phyloP scores from a whole-genome alignment of 2,329 filamentous ascomycete species.

The Echinosphaeria canescens region DNA sequence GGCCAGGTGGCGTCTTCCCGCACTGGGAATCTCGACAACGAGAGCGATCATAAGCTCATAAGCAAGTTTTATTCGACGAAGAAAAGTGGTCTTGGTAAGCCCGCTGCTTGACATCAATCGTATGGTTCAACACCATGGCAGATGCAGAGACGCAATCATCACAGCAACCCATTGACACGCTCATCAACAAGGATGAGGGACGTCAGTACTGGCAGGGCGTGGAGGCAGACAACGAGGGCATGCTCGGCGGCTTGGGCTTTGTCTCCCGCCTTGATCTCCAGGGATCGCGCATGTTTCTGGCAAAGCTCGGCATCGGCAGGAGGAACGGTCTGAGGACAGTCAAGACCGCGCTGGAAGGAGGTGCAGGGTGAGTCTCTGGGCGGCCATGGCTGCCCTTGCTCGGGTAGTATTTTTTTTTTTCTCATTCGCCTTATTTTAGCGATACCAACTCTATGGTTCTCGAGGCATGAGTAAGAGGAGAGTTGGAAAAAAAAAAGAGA shows the following conservation, averaged over 20 bases:
- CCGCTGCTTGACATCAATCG: too few species aligned
- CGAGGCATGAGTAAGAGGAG: too few species aligned
- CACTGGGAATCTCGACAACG: too few species aligned
- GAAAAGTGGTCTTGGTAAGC: too few species aligned
- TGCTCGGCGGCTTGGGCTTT: slow-evolving; percentile 52
- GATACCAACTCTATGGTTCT: too few species aligned
- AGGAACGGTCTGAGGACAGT: slow-evolving; percentile 11
- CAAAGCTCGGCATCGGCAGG: slow-evolving; percentile 34
- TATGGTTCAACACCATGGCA: too few species aligned
- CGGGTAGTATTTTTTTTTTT: neutral
- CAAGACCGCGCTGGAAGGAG: slow-evolving; percentile 14
- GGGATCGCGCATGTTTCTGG: slow-evolving; percentile 47
- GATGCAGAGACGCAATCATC: too few species aligned
- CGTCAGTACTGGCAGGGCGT: slow-evolving; percentile 23
- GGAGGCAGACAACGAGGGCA: slow-evolving; percentile 35
- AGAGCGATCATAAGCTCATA: too few species aligned
- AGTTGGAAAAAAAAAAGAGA: too few species aligned
- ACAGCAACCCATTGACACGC: slow-evolving; percentile 11
- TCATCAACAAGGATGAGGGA: slow-evolving; percentile 13
- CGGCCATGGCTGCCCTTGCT: neutral
- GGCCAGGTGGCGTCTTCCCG: too few species aligned
- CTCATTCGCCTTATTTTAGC: too few species aligned
- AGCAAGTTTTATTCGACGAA: too few species aligned
- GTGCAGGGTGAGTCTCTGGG: slow-evolving; percentile 14
- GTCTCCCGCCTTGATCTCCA: slow-evolving; percentile 51